Conservation (phyloP, 108 stramenopile species). For the Nitzschia sp. region DNA sequence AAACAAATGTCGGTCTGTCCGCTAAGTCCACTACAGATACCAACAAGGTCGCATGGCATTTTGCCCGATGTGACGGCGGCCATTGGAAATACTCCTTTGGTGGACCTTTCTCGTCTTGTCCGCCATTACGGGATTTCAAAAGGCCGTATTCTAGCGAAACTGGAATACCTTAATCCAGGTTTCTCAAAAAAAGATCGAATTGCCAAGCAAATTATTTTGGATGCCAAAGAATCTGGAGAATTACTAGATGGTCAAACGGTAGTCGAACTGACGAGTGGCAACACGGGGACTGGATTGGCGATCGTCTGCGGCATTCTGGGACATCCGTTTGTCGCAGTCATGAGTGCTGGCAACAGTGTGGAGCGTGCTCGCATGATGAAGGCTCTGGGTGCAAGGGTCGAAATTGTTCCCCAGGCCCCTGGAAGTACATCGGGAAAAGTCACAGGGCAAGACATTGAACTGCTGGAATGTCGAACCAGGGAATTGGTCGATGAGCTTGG, state of each 20-base stretch:
- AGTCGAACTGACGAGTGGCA: conserved; percentile 39
- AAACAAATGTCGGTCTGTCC: too few relatives aligned
- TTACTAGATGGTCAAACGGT: conserved; percentile 45
- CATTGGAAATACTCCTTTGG: conserved; percentile 83
- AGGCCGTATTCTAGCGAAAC: conserved; percentile 42
- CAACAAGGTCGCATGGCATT: neutral
- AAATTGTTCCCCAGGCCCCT: conserved; percentile 3
- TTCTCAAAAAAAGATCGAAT: conserved; percentile 90
- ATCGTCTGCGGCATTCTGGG: conserved; percentile 24
- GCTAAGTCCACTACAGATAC: too few relatives aligned
- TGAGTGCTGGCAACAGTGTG: conserved; percentile 68
- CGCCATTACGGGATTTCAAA: neutral
- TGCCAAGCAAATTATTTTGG: conserved; percentile 68
- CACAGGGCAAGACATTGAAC: conserved; percentile 30
- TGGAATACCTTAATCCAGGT: conserved; percentile 85
- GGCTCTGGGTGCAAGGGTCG: conserved; percentile 69
- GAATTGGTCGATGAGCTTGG: conserved; percentile 10
- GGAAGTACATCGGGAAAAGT: conserved; percentile 19
- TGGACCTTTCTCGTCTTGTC: conserved; percentile 46
- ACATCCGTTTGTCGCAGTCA: conserved; percentile 61
- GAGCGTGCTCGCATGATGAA: conserved; percentile 76
- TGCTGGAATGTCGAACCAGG: conserved; percentile 26
- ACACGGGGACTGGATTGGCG: conserved; percentile 34
- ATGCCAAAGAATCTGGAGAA: conserved; percentile 68
- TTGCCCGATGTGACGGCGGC: conserved; percentile 21